Conservation (phyloP, 2,329 filamentous ascomycete genomes). For the Colletotrichum aenigma region DNA sequence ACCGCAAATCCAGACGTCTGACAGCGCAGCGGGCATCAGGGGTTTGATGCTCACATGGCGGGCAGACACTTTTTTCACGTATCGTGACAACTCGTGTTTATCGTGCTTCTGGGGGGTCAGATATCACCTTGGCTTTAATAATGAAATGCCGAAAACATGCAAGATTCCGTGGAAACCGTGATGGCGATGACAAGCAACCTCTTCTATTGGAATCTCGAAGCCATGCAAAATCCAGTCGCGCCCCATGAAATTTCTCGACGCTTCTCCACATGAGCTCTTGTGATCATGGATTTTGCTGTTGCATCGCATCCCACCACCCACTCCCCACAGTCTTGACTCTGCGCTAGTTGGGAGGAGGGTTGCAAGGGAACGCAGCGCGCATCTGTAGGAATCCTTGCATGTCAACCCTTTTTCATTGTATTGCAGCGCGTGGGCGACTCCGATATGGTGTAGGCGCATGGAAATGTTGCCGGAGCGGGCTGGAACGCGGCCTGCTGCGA, state of each 20-base stretch:
- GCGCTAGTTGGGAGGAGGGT: not conserved
- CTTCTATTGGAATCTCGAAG: not conserved
- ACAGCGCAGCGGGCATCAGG: not conserved
- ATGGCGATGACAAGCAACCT: not conserved
- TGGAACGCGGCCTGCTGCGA: not conserved
- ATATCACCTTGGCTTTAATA: not conserved
- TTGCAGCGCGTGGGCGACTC: not conserved
- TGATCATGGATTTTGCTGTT: not conserved
- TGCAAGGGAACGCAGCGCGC: not conserved
- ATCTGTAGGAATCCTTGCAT: not conserved
- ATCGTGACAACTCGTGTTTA: not conserved
- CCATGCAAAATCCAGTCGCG: not conserved
- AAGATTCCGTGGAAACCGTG: not conserved
- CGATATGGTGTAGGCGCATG: not conserved
- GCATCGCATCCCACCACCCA: not conserved
- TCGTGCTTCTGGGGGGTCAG: not conserved
- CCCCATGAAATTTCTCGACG: not conserved
- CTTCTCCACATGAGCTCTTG: slow-evolving; percentile 16
- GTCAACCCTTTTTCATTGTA: not conserved
- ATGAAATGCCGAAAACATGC: not conserved
- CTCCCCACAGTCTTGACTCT: slow-evolving; percentile 19
- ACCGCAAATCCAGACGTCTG: slow-evolving; percentile 3
- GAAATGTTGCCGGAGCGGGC: not conserved
- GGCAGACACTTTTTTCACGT: not conserved
- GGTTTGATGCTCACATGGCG: not conserved